Conservation (phyloP, 495 filamentous ascomycete species). For the Aspergillus haitiensis region DNA sequence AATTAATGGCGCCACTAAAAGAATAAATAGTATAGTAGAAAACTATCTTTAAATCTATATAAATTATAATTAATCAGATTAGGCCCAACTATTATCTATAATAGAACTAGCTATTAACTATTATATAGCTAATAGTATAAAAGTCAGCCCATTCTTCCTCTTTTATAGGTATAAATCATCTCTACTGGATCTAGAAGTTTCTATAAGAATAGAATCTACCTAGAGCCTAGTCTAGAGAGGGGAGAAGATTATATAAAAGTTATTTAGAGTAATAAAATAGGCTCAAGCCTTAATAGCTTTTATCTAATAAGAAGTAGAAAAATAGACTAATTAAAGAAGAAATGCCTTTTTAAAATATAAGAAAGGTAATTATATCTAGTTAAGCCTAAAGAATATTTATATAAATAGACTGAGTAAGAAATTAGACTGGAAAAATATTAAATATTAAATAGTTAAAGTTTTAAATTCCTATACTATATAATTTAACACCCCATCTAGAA, state of each 20-base stretch:
- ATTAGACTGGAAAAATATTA: background rate
- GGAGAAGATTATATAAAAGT: background rate
- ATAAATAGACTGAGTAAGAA: background rate
- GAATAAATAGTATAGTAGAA: no score
- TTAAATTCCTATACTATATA: background rate
- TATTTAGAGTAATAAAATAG: background rate
- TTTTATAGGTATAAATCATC: background rate
- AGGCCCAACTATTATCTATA: background rate
- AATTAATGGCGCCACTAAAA: no score
- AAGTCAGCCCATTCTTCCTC: background rate
- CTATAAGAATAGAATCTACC: background rate
- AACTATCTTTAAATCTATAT: no score
- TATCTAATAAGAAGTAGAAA: background rate
- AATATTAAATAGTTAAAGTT: background rate
- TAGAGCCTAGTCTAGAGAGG: background rate
- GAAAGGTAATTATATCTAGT: background rate
- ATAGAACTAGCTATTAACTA: background rate
- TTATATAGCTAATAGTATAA: background rate
- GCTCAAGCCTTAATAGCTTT: background rate
- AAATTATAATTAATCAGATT: constrained; percentile 9
- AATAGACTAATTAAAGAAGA: background rate
- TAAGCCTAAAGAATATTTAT: background rate
- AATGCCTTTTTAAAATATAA: background rate
- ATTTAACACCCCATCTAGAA: background rate
- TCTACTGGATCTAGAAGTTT: background rate